Conservation (phyloP, 1,139 yeast species). For the Lodderomyces theae region DNA sequence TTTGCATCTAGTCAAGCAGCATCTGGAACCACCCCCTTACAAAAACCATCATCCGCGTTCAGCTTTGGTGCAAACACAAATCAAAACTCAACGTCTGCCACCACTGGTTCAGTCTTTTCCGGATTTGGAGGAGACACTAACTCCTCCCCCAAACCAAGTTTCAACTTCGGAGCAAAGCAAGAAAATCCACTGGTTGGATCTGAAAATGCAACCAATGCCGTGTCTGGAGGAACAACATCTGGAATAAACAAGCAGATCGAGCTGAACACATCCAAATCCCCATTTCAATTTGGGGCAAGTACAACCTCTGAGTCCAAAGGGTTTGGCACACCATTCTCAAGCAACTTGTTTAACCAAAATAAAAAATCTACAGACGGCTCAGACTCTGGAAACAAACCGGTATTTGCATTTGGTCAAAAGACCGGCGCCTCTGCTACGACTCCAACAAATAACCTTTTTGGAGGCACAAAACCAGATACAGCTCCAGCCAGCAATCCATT, state of each 20-base stretch:
- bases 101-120: too few relatives aligned
- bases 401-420: neutral
- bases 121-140: too few relatives aligned
- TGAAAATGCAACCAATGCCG: slow-evolving; percentile 13
- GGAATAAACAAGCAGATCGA: slow-evolving; percentile 2
- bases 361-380: neutral
- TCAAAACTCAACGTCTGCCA: too few relatives aligned
- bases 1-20: neutral
- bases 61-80: slow-evolving; percentile 3
- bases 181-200: slow-evolving; percentile 1
- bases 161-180: slow-evolving; percentile 2
- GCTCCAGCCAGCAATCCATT: slow-evolving; percentile 3
- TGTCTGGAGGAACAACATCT: slow-evolving; percentile 7
- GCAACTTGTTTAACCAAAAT: neutral
- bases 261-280: slow-evolving; percentile 11
- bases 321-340: neutral
- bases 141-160: too few relatives aligned
- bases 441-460: neutral
- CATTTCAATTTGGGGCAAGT: slow-evolving; percentile 20
- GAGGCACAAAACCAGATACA: neutral
- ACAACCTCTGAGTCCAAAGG: neutral
- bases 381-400: neutral
- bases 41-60: slow-evolving; percentile 4
- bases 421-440: slow-evolving; percentile 5
- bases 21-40: neutral